Base-by-base conservation (phyloP, 768 basidiomycete species). In the Pulveroboletus sp. region DNA sequence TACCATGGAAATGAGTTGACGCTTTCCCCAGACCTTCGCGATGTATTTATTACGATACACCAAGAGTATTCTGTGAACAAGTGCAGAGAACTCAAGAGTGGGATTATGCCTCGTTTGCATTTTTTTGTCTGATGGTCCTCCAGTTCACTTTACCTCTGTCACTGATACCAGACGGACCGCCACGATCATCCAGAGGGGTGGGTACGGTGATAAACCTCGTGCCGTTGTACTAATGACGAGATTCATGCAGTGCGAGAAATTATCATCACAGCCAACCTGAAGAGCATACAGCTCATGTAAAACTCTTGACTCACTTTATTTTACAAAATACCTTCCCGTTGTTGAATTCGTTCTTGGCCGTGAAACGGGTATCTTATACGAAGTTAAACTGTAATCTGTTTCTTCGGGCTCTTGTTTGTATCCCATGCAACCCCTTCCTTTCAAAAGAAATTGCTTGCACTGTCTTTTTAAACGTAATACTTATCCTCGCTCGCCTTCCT, bases 81-180 rank as follows among this genome's bases (percentile, higher is more conserved):
- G 57, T 77, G 78, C 37, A 81, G 89, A 28, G 86, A 88, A 53
- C 68, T 87, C 14, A 86, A 83, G 61, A 80, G 89, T 89, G 58
- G 50, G 83, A 68, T 28, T 15, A 40, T 21, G 39, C 31, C 14
- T 35, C 31, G n/a, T 39, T 2, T 0, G 10, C 11, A 36, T 12
- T 2, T 21, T 5, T 14, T 21, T 28, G 26, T 47, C 58, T 66
- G 24, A 69, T 24, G 7, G 12, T 14, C 0, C 18, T 32, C 35
- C 54, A 91, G 89, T 87, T 47, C 88, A 91, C 66, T 73, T 83
- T 49, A 91, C 89, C 9, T 78, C 86, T 46, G 89, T 91, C 43
- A 89, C 83, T n/a, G 87, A 91, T 69, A 89, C 85, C 51, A 76
- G 78, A 63, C 73, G 76, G 56, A 91, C 89, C 33, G 74, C 77